These are phyloP conservation scores for Ophiorrhiza pumila DNA, from an alignment of 257 asterid species.

Conservation along the genomic window DNA sequence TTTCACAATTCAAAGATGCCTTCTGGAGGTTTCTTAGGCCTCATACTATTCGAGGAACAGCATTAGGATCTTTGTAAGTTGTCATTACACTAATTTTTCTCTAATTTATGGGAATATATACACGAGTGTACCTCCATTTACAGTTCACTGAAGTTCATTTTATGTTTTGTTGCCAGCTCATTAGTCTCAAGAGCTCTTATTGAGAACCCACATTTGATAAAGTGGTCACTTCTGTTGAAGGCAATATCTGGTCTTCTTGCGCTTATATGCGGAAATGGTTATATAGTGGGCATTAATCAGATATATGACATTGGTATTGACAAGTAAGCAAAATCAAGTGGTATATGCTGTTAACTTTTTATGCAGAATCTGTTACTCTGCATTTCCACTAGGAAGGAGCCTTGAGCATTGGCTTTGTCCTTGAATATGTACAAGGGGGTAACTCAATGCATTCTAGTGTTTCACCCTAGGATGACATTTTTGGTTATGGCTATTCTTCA, in stretches of 20 bases:
- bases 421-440: neutral
- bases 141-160: constrained; percentile 12
- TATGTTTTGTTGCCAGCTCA: constrained; percentile 52
- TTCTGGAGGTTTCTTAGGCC: constrained; percentile 98
- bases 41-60: constrained; percentile 95
- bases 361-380: neutral
- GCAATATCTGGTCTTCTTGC: constrained; percentile 86
- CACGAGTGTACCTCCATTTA: neutral
- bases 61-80: constrained; percentile 86
- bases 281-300: constrained; percentile 93
- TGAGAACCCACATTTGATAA: constrained; percentile 88
- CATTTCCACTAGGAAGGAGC: neutral
- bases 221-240: constrained; percentile 84
- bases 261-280: constrained; percentile 95
- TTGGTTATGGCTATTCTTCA: constrained; percentile 13
- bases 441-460: neutral
- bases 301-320: constrained; percentile 96
- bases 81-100: constrained; percentile 9
- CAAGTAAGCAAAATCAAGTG: constrained; percentile 58
- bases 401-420: neutral
- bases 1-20: constrained; percentile 72
- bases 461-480: neutral
- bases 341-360: neutral
- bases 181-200: constrained; percentile 79
- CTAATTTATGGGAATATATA: constrained; percentile 5